Evolutionary conservation across 2,329 filamentous ascomycete genomes (phyloP).

Genomic region (Calonectria leucothoes): DNA sequence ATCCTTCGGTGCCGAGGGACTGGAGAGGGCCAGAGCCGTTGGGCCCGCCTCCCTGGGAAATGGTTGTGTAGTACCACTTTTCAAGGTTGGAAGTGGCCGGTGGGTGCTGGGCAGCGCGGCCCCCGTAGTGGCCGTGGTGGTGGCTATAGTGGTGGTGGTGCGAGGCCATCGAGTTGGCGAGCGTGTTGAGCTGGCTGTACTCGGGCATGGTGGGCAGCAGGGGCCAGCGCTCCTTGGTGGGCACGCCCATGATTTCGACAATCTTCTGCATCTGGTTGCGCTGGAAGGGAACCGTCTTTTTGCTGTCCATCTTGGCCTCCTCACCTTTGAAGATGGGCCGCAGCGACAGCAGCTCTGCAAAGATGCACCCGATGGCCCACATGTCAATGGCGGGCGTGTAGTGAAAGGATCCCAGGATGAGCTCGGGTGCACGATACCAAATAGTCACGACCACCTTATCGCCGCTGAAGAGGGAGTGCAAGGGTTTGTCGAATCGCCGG

Average conservation of each 20-base stretch:
- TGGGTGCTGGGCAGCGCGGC: constrained; percentile 52
- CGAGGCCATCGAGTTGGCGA: constrained; percentile 62
- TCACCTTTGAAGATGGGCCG: constrained; percentile 98
- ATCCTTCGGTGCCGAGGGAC: constrained; percentile 80
- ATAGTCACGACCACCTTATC: constrained; percentile 99
- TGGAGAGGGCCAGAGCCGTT: constrained; percentile 55
- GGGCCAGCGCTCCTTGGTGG: constrained; percentile 90
- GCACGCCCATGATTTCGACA: constrained; percentile 93
- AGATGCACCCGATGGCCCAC: constrained; percentile 98
- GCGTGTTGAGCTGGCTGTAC: constrained; percentile 74
- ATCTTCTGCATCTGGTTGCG: constrained; percentile 99
- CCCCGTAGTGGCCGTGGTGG: constrained; percentile 52
- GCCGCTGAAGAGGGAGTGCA: constrained; percentile 90
- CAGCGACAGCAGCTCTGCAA: constrained; percentile 90
- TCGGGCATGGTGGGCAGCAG: constrained; percentile 88
- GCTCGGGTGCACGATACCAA: constrained; percentile 96
- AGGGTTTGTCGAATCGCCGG: constrained; percentile 91
- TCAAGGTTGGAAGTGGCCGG: constrained; percentile 69
- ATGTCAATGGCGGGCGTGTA: constrained; percentile 98
- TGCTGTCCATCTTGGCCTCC: constrained; percentile 98
- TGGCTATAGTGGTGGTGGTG: constrained; percentile 57
- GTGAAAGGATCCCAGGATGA: constrained; percentile 91
- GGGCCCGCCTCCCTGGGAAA: constrained; percentile 65
- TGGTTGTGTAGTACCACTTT: constrained; percentile 81
- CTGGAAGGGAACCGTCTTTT: constrained; percentile 97